These are phyloP conservation scores for Alternaria incomplexa DNA, from an alignment of 2,329 filamentous ascomycete species.

Conservation along the genomic window DNA sequence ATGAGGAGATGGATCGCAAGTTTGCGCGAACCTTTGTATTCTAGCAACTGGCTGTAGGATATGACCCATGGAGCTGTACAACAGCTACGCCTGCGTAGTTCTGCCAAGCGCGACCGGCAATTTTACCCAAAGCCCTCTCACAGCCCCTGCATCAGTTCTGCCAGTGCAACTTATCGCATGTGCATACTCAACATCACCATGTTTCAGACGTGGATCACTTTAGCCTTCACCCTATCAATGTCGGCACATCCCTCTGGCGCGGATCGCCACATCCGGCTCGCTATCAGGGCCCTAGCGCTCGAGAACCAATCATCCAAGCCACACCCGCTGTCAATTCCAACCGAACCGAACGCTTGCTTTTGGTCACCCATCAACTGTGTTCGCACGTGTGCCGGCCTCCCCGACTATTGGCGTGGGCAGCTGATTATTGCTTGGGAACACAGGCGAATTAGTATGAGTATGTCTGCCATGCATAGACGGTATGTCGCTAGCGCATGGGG, in stretches of 20 bases:
- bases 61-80: background rate
- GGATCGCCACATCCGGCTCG: constrained; percentile 14
- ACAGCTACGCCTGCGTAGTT: background rate
- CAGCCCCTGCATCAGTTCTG: background rate
- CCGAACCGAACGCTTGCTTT: constrained; percentile 1
- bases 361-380: background rate
- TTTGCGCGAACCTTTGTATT: constrained; percentile 46
- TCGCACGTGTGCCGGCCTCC: constrained; percentile 4
- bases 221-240: constrained; percentile 16
- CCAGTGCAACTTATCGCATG: background rate
- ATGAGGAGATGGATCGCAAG: constrained; percentile 44
- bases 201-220: constrained; percentile 11
- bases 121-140: background rate
- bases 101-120: background rate
- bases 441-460: background rate
- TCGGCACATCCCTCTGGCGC: constrained; percentile 8
- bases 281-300: constrained; percentile 8
- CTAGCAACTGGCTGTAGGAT: constrained; percentile 17
- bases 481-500: background rate
- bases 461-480: constrained; percentile 1
- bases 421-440: background rate
- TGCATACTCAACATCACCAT: background rate
- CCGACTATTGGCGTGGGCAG: constrained; percentile 3
- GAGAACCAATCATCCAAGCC: constrained; percentile 18
- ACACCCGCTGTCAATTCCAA: constrained; percentile 10